These are phyloP conservation scores for Rutstroemia sp. DNA, from an alignment of 2,329 filamentous ascomycete species.

Conservation along the genomic window DNA sequence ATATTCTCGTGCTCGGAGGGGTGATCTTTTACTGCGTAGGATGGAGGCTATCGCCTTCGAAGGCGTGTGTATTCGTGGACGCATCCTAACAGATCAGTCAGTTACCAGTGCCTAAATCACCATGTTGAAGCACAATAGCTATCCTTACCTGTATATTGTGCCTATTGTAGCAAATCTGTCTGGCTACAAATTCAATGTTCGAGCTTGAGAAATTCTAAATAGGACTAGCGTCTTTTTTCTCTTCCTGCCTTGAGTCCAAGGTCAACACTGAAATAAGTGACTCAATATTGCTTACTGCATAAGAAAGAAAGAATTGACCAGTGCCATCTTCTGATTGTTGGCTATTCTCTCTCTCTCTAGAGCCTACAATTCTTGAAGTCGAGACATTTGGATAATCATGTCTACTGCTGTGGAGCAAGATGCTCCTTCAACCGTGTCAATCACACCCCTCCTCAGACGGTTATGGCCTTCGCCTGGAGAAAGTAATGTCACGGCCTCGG, in stretches of 20 bases:
- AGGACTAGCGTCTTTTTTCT: slow-evolving; percentile 11
- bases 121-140: not conserved
- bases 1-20: slow-evolving; percentile 36
- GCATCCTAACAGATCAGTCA: slow-evolving; percentile 35
- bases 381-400: slow-evolving; percentile 13
- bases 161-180: slow-evolving; percentile 1
- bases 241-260: not conserved
- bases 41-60: slow-evolving; percentile 27
- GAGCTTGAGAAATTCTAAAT: slow-evolving; percentile 19
- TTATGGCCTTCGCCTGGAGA: slow-evolving; percentile 52
- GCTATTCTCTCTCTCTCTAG: not conserved
- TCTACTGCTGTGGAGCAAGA: slow-evolving; percentile 15
- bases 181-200: not conserved
- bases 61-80: slow-evolving; percentile 37
- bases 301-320: not conserved
- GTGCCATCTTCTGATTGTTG: not conserved
- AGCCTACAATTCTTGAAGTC: not conserved
- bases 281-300: not conserved
- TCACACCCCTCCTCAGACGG: slow-evolving; percentile 66
- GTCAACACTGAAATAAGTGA: not conserved
- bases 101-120: not conserved
- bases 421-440: slow-evolving; percentile 31
- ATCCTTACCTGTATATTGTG: slow-evolving; percentile 10
- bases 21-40: slow-evolving; percentile 29
- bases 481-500: slow-evolving; percentile 56